These are phyloP conservation scores for Leptomonas pyrrhocoris DNA, from an alignment of 208 protist genomes.

Conservation along the genomic window DNA sequence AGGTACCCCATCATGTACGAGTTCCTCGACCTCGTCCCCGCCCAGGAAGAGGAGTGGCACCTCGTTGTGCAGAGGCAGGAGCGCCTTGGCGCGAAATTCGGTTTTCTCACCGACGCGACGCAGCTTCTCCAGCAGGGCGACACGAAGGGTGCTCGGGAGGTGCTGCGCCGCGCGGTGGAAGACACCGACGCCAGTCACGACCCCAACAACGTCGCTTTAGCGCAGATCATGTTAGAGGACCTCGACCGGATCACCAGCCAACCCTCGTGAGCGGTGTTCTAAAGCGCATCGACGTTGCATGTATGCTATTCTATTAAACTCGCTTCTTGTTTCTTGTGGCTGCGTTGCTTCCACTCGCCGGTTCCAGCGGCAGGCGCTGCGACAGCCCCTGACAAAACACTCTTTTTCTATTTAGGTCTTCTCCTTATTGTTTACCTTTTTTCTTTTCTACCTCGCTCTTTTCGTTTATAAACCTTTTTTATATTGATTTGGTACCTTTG, in stretches of 20 bases:
- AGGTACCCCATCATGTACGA: constrained; percentile 62
- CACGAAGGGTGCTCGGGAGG: constrained; percentile 24
- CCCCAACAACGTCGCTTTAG: constrained; percentile 42
- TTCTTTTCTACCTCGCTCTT: too few relatives aligned
- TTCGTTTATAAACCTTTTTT: too few relatives aligned
- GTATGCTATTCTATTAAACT: background rate
- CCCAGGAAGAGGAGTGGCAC: constrained; percentile 76
- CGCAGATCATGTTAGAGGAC: constrained; percentile 57
- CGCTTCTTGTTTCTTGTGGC: background rate
- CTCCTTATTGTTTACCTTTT: too few relatives aligned
- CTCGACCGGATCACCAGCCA: constrained; percentile 28
- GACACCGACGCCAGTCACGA: constrained; percentile 2
- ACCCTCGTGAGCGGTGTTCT: background rate
- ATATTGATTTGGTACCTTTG: too few relatives aligned
- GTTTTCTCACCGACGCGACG: constrained; percentile 56
- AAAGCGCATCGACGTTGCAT: background rate
- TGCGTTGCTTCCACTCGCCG: too few relatives aligned
- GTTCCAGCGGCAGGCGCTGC: too few relatives aligned
- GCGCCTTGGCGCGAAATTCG: constrained; percentile 46
- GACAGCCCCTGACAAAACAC: too few relatives aligned
- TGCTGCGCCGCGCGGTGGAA: constrained; percentile 26
- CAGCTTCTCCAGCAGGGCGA: constrained; percentile 67
- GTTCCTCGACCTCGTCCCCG: constrained; percentile 42
- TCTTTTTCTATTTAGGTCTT: too few relatives aligned
- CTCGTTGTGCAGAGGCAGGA: constrained; percentile 67